Evolutionary conservation across 192 early-diverging fungal species (phyloP).

Genomic region (Entomortierella beljakovae): DNA sequence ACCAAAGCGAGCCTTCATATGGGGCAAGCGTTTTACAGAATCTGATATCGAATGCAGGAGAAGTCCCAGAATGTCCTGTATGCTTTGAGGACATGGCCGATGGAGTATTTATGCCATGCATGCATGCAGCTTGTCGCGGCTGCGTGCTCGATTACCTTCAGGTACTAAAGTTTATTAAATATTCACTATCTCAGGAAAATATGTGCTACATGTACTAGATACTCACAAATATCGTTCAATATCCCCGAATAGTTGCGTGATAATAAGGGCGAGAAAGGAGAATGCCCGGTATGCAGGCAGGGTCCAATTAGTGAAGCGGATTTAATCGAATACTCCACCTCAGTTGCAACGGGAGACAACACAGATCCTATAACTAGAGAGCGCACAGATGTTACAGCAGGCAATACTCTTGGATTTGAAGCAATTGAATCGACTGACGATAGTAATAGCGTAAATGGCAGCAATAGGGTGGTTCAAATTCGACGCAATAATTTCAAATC

Average conservation of each 20-base stretch:
- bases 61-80: constrained; percentile 62
- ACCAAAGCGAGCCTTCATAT: constrained; percentile 30
- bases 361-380: neutral
- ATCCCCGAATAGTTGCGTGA: constrained; percentile 49
- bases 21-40: constrained; percentile 56
- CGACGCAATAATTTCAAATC: constrained; percentile 53
- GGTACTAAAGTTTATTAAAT: constrained; percentile 37
- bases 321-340: constrained; percentile 53
- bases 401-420: constrained; percentile 15
- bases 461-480: constrained; percentile 33
- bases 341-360: neutral
- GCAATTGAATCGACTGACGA: neutral
- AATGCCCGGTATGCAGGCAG: constrained; percentile 66
- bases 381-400: constrained; percentile 1
- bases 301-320: constrained; percentile 59
- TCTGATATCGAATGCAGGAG: constrained; percentile 40
- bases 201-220: neutral
- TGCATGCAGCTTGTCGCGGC: constrained; percentile 64
- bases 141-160: constrained; percentile 67
- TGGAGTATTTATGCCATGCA: constrained; percentile 65
- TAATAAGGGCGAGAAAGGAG: constrained; percentile 56
- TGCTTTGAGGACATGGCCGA: constrained; percentile 64
- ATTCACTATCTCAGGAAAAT: too few relatives aligned
- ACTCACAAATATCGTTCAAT: neutral
- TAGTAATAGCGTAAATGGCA: neutral